Evolutionary conservation across 2,329 filamentous ascomycete species (phyloP), one percentile per base, ranked within the genome.

Genomic region (Penicillium hordei): DNA sequence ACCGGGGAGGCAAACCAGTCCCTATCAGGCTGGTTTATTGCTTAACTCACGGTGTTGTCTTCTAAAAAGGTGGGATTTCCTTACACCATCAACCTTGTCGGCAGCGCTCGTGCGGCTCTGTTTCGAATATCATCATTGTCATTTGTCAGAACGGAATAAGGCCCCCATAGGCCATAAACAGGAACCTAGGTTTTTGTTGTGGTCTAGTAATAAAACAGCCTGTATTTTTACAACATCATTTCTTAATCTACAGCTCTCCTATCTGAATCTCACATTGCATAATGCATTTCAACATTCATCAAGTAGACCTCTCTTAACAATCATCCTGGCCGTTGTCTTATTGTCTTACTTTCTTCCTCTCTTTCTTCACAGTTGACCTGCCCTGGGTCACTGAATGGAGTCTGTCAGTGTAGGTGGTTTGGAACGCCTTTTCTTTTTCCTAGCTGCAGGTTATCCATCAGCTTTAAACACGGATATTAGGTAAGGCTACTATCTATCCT

Each of bases 71-170:
- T 39, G 29, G 19, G 2, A 55, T 54, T 40, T 60, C 38, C 46
- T 29, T 34, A 68, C 57, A 62, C 65, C 29, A 69, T 54, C 21
- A 68, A 58, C 48, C 68, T 66, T 21, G 61, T 60, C 29, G 67
- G 50, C n/a, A 61, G 46, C 19, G 43, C 51, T n/a, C 50, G 44
- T 5, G 59, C 45, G 44, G 36, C 42, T 57, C 52, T 25, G 46
- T 55, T n/a, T 55, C 52, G 25, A 8, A 19, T 19, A 48, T 49
- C 25, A 33, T 49, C 25, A 23, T 48, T 38, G 44, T 31, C 29
- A 4, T n/a, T n/a, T n/a, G n/a, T n/a, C n/a, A n/a, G n/a, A n/a
- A n/a, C n/a, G n/a, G n/a, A n/a, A n/a, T n/a, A n/a, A n/a, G n/a
- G n/a, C n/a, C n/a, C n/a, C n/a, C n/a, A n/a, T n/a, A n/a, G n/a